Percentiles rank a stretch among this genome's conserved stretches.
phyloP scores from a whole-genome alignment of 352 stramenopile species.

The Phytophthora fragariae region DNA sequence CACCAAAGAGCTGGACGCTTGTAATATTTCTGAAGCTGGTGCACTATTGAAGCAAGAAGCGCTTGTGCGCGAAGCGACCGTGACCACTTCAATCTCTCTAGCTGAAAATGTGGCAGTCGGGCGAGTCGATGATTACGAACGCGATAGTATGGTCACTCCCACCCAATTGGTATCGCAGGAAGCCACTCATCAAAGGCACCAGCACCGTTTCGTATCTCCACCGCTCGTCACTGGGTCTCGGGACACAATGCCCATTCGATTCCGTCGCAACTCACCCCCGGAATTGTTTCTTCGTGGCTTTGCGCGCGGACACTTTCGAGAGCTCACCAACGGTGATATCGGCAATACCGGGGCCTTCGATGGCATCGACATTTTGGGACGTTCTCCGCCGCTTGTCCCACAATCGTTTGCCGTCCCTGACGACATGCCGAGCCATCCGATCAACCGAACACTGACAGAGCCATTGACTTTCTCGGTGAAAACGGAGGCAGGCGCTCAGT shows the following conservation, averaged over 20 bases:
- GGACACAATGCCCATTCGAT: constrained; percentile 39
- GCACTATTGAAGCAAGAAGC: constrained; percentile 34
- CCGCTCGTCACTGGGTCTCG: constrained; percentile 58
- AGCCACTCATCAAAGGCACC: constrained; percentile 12
- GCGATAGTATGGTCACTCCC: constrained; percentile 3
- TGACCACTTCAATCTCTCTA: constrained; percentile 18
- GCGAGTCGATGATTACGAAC: constrained; percentile 1
- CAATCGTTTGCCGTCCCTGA: constrained; percentile 23
- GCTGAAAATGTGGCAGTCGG: background rate
- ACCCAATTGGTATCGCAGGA: constrained; percentile 13
- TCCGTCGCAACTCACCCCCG: constrained; percentile 72
- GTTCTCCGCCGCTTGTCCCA: constrained; percentile 37
- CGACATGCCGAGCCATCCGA: constrained; percentile 18
- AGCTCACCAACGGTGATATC: constrained; percentile 31
- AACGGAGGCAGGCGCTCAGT: background rate
- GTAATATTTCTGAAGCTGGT: constrained; percentile 26
- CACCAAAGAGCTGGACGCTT: constrained; percentile 33
- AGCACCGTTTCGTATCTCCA: constrained; percentile 56
- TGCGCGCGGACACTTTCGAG: constrained; percentile 38
- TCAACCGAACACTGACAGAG: constrained; percentile 32
- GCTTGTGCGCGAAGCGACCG: constrained; percentile 36
- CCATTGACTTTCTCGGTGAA: constrained; percentile 13
- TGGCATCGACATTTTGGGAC: constrained; percentile 52
- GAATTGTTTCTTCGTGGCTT: constrained; percentile 71
- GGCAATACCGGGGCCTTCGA: constrained; percentile 20